These are phyloP conservation scores for Cadophora gregata DNA, from an alignment of 2,329 filamentous ascomycete genomes.

Conservation along the genomic window DNA sequence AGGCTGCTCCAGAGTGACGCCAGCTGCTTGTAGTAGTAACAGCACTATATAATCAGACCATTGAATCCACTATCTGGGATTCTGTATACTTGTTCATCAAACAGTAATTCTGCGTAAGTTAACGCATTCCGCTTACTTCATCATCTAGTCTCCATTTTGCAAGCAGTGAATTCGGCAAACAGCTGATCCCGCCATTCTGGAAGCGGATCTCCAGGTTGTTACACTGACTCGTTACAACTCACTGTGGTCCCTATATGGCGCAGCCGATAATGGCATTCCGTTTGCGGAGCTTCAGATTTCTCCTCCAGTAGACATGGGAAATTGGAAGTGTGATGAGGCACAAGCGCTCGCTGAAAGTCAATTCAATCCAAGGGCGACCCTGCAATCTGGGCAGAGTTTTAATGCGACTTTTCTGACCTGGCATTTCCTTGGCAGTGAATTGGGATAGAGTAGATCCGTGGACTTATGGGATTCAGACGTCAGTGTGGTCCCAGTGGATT, in stretches of 20 bases:
- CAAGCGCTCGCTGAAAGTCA: neutral
- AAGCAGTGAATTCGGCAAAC: neutral
- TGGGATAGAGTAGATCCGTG: neutral
- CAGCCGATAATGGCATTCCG: neutral
- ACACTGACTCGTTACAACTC: neutral
- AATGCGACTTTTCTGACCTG: neutral
- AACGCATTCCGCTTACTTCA: too few relatives aligned
- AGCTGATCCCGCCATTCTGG: neutral
- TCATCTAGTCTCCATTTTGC: neutral
- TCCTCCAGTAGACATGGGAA: neutral
- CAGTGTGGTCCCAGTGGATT: neutral
- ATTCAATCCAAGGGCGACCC: neutral
- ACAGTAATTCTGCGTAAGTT: too few relatives aligned
- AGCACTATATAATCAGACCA: too few relatives aligned
- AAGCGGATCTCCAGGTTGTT: neutral
- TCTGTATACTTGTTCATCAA: too few relatives aligned
- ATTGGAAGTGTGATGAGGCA: neutral
- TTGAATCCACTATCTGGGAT: too few relatives aligned
- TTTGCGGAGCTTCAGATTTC: neutral
- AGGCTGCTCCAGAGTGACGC: too few relatives aligned
- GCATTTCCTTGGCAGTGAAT: neutral
- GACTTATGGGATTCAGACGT: neutral
- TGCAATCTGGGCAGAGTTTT: neutral
- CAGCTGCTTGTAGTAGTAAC: too few relatives aligned
- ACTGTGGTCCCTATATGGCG: neutral